Evolutionary conservation across 2,329 filamentous ascomycete species (phyloP).

Genomic region (Calonectria pseudoturangicola): DNA sequence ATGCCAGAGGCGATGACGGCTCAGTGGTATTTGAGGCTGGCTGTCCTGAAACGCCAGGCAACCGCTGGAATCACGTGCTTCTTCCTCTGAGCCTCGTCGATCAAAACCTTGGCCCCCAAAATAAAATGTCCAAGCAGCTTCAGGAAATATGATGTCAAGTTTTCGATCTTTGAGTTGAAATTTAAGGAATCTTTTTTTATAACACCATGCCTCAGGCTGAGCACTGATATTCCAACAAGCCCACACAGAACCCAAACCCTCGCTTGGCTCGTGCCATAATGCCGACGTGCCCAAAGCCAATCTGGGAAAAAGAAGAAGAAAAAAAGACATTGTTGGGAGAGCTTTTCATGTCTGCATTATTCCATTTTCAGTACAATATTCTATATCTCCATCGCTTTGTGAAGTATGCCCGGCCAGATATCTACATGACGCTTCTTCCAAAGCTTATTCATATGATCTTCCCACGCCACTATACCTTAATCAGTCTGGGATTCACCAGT

Average conservation of each 20-base stretch:
- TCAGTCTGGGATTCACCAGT: not conserved
- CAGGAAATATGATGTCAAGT: not conserved
- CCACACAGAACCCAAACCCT: no score
- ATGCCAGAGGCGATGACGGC: not conserved
- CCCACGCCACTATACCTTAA: not conserved
- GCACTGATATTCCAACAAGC: not conserved
- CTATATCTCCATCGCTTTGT: no score
- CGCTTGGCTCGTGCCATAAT: not conserved
- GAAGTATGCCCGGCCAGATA: not conserved
- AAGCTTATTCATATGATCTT: slow-evolving; percentile 6
- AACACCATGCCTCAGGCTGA: not conserved
- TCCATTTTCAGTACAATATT: not conserved
- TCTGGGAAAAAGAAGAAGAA: no score
- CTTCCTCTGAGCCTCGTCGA: slow-evolving; percentile 16
- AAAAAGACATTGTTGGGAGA: no score
- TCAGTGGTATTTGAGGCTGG: slow-evolving; percentile 15
- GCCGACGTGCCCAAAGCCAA: no score
- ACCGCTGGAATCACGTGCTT: slow-evolving; percentile 35
- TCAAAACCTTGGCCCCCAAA: slow-evolving; percentile 7
- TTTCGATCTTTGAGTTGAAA: not conserved
- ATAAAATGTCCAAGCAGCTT: not conserved
- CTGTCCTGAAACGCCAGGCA: slow-evolving; percentile 32
- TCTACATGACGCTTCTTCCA: not conserved
- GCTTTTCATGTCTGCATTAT: not conserved
- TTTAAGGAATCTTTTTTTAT: not conserved